A percentile compares a stretch with the other conserved stretches of the same genome.
Conservation (phyloP, 306 rosid genomes). For the Hippophae gyantsensis region DNA sequence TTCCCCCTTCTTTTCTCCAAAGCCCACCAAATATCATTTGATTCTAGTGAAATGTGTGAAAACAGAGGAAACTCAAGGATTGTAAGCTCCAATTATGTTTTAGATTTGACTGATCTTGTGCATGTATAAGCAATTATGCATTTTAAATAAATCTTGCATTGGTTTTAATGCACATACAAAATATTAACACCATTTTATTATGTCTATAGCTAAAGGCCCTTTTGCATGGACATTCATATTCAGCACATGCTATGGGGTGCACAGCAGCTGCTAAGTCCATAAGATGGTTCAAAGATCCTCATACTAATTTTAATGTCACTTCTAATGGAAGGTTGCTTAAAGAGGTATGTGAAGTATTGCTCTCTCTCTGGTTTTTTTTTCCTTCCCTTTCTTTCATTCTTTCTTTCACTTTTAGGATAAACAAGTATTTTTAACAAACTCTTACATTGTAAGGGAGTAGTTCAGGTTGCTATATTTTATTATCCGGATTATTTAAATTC, state of each 20-base stretch:
- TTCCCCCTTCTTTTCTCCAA: too few species aligned
- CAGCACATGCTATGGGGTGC: constrained; percentile 94
- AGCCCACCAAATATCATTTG: too few species aligned
- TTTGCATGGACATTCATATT: constrained; percentile 87
- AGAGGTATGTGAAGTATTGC: constrained; percentile 46
- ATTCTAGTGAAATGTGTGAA: too few species aligned
- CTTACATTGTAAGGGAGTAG: background rate
- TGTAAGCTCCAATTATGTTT: too few species aligned
- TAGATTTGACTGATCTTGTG: too few species aligned
- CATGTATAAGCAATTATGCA: too few species aligned
- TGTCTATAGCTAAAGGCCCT: constrained; percentile 72
- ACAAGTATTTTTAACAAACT: background rate
- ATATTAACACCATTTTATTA: constrained; percentile 17
- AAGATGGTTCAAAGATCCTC: constrained; percentile 80
- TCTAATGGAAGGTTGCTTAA: constrained; percentile 48
- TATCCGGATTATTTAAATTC: background rate
- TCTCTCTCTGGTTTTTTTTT: background rate
- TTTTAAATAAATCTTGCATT: constrained; percentile 5
- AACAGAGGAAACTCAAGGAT: too few species aligned
- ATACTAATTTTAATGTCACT: constrained; percentile 50
- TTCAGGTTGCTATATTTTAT: background rate
- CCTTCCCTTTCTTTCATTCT: background rate
- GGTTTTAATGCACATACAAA: constrained; percentile 17
- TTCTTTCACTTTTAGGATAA: background rate
- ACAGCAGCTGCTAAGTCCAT: constrained; percentile 80